These are phyloP conservation scores for Dictyostelium purpureum DNA, from an alignment of 78 protist genomes.

Conservation along the genomic window DNA sequence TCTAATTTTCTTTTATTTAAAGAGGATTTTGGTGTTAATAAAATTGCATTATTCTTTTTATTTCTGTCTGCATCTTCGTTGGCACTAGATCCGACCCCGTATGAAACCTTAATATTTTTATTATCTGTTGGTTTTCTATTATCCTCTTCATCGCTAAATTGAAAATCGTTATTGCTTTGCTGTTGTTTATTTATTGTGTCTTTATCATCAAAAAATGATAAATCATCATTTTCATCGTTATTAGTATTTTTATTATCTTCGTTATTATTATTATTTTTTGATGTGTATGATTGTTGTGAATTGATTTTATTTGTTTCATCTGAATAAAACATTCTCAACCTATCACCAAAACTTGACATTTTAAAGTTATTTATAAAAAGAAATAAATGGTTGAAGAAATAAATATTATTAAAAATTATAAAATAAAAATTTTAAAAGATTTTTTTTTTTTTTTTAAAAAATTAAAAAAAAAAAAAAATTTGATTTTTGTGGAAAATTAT, in stretches of 20 bases:
- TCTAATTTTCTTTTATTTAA: background rate
- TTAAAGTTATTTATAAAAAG: too few species aligned
- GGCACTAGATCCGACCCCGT: too few species aligned
- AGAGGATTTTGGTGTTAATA: background rate
- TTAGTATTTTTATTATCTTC: too few species aligned
- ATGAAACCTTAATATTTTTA: too few species aligned
- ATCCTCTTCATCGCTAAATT: background rate
- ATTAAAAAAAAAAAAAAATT: too few species aligned
- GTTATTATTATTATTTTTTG: background rate
- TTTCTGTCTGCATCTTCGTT: background rate
- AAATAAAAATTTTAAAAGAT: too few species aligned
- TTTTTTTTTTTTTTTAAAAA: too few species aligned
- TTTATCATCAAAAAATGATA: background rate
- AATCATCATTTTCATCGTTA: background rate
- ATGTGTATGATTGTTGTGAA: background rate
- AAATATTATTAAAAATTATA: too few species aligned
- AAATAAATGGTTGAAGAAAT: too few species aligned
- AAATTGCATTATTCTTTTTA: background rate
- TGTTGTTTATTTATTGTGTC: background rate
- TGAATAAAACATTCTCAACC: background rate
- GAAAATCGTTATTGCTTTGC: background rate
- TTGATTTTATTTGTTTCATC: background rate
- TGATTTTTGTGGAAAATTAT: too few species aligned
- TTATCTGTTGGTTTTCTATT: background rate
- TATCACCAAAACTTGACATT: background rate